Conservation (phyloP, 2,329 filamentous ascomycete genomes). For the Neoscytalidium dimidiatum region DNA sequence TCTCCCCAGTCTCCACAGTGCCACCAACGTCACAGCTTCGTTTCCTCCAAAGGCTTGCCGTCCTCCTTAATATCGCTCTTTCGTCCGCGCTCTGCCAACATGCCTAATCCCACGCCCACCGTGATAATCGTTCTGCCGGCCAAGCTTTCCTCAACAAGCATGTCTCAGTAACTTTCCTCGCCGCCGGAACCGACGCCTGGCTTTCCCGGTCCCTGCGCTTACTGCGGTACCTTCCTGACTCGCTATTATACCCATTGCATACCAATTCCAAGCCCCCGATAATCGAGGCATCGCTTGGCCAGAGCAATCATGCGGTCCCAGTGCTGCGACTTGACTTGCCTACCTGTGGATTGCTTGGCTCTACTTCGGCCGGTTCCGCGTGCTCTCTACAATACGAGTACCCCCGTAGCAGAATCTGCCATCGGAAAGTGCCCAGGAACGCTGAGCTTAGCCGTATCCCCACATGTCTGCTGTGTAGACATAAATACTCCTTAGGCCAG, state of each 20-base stretch:
- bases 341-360: background rate
- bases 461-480: background rate
- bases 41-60: background rate
- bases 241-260: background rate
- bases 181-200: background rate
- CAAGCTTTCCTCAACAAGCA: slow-evolving; percentile 4
- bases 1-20: background rate
- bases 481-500: background rate
- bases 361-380: background rate
- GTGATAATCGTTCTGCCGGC: background rate
- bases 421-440: background rate
- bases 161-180: background rate
- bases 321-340: background rate
- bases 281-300: slow-evolving; percentile 5
- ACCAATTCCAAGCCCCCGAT: background rate
- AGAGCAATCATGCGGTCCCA: background rate
- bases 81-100: background rate
- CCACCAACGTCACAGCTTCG: background rate
- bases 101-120: background rate
- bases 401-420: background rate
- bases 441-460: background rate
- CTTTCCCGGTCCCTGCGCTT: slow-evolving; percentile 2
- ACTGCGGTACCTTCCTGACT: background rate
- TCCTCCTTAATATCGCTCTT: background rate
- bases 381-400: background rate